Evolutionary conservation across 2,329 filamentous ascomycete genomes (phyloP), one percentile per base, ranked within the genome.

Genomic region (Beauveria bassiana): DNA sequence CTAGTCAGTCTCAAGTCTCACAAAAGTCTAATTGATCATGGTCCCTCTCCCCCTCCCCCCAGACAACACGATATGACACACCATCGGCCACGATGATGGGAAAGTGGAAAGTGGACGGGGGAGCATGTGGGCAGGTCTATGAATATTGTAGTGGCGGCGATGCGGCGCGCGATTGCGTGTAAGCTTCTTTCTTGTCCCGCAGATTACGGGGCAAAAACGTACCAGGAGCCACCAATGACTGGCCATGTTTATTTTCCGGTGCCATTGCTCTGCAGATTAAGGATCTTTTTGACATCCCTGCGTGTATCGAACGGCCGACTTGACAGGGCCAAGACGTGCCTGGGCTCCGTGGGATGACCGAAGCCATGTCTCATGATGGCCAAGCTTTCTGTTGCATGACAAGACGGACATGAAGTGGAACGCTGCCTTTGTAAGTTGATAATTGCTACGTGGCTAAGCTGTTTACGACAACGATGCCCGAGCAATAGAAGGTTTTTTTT

Each of bases 261-360:
- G 5, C 10, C 34, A 50, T 43, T 40, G 12, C 24, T 28, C 1
- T 50, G 55, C 47, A 51, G 46, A 59, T 59, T 47, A 31, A 59
- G 45, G 10, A 22, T 43, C 26, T 42, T 9, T n/a, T 9, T 31
- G 16, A 12, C 26, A 10, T 22, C 45, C 43, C 28, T 40, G 10
- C 20, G 2, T 26, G 7, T 12, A n/a, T 16, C 12, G 3, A 24
- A 28, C 16, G 31, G 31, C 10, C 42, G n/a, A 49, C 45, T 58
- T 58, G 45, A 34, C 10, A 34, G 10, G 31, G 10, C 31, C 45
- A 31, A 20, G 43, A 49, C 50, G 45, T 31, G 20, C 20, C n/a
- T 26, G 16, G 20, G 20, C 9, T 58, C 45, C 28, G 56, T 34
- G 56, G 56, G 56, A 59, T 59, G 56, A 20, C 56, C 56, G 56